Evolutionary conservation across 768 basidiomycete species (phyloP).

Genomic region (Pulveroboletus sp.): DNA sequence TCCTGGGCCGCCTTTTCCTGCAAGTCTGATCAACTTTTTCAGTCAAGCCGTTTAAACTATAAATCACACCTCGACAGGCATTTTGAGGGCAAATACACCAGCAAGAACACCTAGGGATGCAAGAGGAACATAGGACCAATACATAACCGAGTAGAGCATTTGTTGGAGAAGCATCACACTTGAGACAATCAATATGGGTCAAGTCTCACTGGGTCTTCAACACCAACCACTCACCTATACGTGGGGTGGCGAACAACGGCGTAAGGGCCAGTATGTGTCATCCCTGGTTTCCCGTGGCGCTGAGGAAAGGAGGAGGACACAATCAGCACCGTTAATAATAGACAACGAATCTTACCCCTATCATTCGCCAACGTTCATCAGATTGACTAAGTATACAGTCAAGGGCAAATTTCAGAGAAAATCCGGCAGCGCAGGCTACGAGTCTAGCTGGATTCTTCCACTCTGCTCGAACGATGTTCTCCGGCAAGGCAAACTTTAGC

Average conservation of each 20-base stretch:
- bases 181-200: neutral
- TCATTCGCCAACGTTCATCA: conserved; percentile 29
- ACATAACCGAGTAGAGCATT: conserved; percentile 21
- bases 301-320: conserved; percentile 7
- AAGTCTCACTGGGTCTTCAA: neutral
- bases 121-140: conserved; percentile 35
- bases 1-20: conserved; percentile 30
- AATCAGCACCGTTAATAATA: neutral
- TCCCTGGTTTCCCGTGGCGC: conserved; percentile 28
- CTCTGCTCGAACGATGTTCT: conserved; percentile 18
- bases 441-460: conserved; percentile 23
- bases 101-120: conserved; percentile 20
- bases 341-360: conserved; percentile 23
- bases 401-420: conserved; percentile 15
- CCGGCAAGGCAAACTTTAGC: conserved; percentile 22
- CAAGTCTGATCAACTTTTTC: neutral
- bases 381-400: conserved; percentile 14
- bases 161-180: conserved; percentile 26
- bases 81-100: conserved; percentile 29
- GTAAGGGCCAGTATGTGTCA: conserved; percentile 33
- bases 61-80: conserved; percentile 30
- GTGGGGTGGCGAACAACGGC: conserved; percentile 34
- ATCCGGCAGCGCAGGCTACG: conserved; percentile 24
- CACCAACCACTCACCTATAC: conserved; percentile 26
- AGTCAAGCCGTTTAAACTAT: neutral